phyloP scores from a whole-genome alignment of 73 alveolate species.

The Symbiodinium natans region DNA sequence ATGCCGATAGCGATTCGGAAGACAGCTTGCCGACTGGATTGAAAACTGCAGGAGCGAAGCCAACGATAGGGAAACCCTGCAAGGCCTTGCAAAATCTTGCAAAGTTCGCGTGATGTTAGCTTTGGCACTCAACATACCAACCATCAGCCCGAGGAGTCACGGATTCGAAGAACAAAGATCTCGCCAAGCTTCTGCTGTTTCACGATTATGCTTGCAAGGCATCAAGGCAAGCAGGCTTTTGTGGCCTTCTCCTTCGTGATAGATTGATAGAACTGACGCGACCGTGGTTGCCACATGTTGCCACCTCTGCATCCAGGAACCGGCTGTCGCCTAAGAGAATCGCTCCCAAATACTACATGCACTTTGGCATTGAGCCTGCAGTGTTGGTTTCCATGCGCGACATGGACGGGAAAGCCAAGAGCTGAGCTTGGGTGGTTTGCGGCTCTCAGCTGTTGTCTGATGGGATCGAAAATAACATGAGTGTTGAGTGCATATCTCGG shows the following conservation, averaged over 20 bases:
- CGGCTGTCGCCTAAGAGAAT: not conserved
- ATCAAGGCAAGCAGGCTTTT: not conserved
- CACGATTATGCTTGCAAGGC: not conserved
- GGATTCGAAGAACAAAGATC: not conserved
- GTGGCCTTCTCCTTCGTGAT: not conserved
- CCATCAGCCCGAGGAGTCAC: not conserved
- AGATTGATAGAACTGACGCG: not conserved
- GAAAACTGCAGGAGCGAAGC: not conserved
- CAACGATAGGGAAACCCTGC: not conserved
- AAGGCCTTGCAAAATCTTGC: not conserved
- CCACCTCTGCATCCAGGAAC: not conserved
- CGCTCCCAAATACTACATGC: not conserved
- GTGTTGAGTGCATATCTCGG: too few species aligned
- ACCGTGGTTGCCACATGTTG: too few species aligned
- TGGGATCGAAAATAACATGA: too few species aligned
- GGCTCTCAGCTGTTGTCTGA: too few species aligned
- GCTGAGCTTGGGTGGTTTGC: too few species aligned
- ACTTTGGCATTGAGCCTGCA: not conserved
- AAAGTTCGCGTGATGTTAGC: too few species aligned
- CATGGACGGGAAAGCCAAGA: not conserved
- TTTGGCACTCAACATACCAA: too few species aligned
- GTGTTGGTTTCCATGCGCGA: conserved; percentile 4
- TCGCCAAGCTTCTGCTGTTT: not conserved
- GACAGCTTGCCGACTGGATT: not conserved
- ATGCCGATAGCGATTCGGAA: not conserved